Conservation (phyloP, 2,329 filamentous ascomycete genomes). For the Helminthosporium solani region DNA sequence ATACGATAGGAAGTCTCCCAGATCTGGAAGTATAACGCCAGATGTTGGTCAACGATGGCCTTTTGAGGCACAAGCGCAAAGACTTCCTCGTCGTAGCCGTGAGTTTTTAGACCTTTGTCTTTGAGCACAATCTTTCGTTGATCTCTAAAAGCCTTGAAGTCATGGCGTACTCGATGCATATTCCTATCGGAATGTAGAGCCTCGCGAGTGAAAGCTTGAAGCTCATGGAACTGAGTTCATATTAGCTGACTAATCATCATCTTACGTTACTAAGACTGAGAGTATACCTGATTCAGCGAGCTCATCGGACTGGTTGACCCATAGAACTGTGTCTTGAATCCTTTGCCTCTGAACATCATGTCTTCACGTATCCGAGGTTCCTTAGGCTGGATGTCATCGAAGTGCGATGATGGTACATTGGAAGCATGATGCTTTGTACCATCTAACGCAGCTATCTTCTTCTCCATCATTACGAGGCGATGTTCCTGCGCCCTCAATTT, state of each 20-base stretch:
- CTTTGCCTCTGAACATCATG: conserved; percentile 46
- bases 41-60: conserved; percentile 45
- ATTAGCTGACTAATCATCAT: conserved; percentile 1
- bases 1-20: conserved; percentile 56
- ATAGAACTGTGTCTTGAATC: conserved; percentile 49
- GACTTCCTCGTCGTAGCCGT: conserved; percentile 35
- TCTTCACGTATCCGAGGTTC: conserved; percentile 34
- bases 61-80: conserved; percentile 40
- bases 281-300: conserved; percentile 34
- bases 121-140: conserved; percentile 30
- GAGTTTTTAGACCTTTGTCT: conserved; percentile 15
- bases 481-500: conserved; percentile 34
- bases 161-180: conserved; percentile 30
- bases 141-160: conserved; percentile 37
- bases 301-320: conserved; percentile 45
- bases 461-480: conserved; percentile 34
- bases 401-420: conserved; percentile 13
- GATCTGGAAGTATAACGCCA: conserved; percentile 50
- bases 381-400: conserved; percentile 12
- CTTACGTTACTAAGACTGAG: background rate
- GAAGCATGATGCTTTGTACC: conserved; percentile 12
- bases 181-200: conserved; percentile 31
- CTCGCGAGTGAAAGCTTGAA: conserved; percentile 37
- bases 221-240: conserved; percentile 35
- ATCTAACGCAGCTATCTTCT: conserved; percentile 26